These are phyloP conservation scores for Starmera quercuum DNA, from an alignment of 805 yeast species.

Conservation along the genomic window DNA sequence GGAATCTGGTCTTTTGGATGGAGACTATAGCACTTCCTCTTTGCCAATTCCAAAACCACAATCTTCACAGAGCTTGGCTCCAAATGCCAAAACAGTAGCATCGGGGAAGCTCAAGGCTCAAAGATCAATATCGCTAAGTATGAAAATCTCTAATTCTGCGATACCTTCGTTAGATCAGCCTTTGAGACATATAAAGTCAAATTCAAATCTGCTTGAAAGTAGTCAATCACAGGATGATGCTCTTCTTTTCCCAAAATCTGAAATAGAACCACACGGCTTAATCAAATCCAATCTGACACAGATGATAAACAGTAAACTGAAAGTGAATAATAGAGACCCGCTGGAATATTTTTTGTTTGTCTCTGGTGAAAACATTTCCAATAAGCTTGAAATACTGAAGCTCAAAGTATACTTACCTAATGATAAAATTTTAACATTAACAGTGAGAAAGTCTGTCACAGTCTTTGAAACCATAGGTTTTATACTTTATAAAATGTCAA, in stretches of 20 bases:
- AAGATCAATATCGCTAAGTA: neutral
- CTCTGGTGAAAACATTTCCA: slow-evolving; percentile 18
- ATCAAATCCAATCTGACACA: slow-evolving; percentile 31
- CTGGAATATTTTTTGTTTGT: slow-evolving; percentile 35
- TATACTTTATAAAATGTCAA: slow-evolving; percentile 24
- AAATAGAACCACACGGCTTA: neutral
- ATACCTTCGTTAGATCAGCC: no score
- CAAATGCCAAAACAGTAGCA: neutral
- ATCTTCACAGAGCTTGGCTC: neutral
- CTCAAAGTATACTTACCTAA: slow-evolving; percentile 20
- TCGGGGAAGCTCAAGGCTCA: neutral
- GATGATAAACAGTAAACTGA: slow-evolving; percentile 31
- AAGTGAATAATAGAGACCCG: slow-evolving; percentile 25
- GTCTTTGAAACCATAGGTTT: slow-evolving; percentile 53
- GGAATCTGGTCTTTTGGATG: slow-evolving; percentile 30
- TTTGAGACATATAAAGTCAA: slow-evolving; percentile 1
- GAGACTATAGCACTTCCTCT: slow-evolving; percentile 10
- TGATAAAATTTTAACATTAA: slow-evolving; percentile 15
- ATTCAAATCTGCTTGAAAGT: neutral
- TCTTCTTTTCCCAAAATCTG: neutral
- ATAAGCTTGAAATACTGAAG: slow-evolving; percentile 13
- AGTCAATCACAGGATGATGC: neutral
- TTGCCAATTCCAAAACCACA: neutral
- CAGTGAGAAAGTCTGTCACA: slow-evolving; percentile 27
- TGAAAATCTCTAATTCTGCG: neutral